phyloP scores from a whole-genome alignment of 2,329 filamentous ascomycete species.

The Trichoderma gracile region DNA sequence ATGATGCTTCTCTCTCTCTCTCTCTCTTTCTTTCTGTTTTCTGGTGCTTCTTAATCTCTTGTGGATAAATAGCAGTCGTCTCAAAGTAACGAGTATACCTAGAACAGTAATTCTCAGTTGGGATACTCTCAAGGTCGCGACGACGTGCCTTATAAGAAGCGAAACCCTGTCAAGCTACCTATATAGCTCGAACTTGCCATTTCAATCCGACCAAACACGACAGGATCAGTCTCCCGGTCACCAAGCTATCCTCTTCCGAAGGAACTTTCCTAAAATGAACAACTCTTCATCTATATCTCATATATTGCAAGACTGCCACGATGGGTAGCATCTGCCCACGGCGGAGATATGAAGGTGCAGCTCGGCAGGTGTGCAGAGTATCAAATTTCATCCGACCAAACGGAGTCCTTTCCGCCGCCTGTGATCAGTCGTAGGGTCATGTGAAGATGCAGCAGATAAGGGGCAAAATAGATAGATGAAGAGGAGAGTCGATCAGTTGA shows the following conservation, averaged over 20 bases:
- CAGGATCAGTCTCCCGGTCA: too few species aligned
- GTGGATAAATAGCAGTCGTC: background rate
- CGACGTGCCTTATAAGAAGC: background rate
- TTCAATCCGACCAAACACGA: too few species aligned
- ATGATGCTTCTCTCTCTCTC: background rate
- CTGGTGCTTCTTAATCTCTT: background rate
- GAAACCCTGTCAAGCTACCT: background rate
- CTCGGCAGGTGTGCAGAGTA: background rate
- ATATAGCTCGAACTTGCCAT: too few species aligned
- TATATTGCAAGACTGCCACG: background rate
- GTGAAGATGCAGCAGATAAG: background rate
- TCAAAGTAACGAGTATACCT: background rate
- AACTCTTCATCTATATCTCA: background rate
- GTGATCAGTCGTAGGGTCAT: background rate
- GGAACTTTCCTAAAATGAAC: too few species aligned
- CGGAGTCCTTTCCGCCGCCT: background rate
- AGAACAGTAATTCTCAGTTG: background rate
- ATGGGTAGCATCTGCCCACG: background rate
- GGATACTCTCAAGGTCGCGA: background rate
- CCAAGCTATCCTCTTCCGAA: background rate
- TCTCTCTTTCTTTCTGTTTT: background rate
- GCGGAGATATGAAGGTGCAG: background rate
- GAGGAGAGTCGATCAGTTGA: background rate
- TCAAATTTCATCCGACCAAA: slow-evolving; percentile 3
- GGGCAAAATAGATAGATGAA: too few species aligned